Evolutionary conservation across 2,329 filamentous ascomycete genomes (phyloP).

Genomic region (Penicillium sp.): DNA sequence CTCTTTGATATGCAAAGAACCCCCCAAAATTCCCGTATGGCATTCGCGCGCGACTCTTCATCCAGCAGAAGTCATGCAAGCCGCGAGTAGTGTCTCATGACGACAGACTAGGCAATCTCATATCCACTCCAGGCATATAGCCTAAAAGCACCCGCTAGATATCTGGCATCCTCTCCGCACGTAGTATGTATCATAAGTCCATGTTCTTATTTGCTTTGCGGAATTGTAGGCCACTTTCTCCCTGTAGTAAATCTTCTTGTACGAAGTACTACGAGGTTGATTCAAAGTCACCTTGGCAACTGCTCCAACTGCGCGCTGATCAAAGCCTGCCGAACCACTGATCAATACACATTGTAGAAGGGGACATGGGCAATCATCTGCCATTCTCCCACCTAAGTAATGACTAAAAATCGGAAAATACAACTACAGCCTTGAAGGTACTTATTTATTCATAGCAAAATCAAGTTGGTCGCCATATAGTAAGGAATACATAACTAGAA

Average conservation of each 20-base stretch:
- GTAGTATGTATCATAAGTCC: no score
- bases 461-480: slow-evolving; percentile 14
- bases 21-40: not conserved
- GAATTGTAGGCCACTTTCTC: no score
- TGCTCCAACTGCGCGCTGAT: no score
- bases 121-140: not conserved
- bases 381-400: not conserved
- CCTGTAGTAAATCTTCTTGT: no score
- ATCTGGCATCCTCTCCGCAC: no score
- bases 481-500: slow-evolving; percentile 18
- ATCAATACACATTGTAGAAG: not conserved
- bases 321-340: not conserved
- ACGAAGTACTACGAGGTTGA: no score
- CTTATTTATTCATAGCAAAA: slow-evolving; percentile 8
- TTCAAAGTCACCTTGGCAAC: no score
- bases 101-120: not conserved
- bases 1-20: not conserved
- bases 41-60: not conserved
- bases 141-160: not conserved
- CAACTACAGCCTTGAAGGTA: not conserved
- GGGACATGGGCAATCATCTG: not conserved
- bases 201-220: no score
- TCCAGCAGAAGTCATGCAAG: not conserved
- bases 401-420: not conserved
- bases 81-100: not conserved